These are phyloP conservation scores for Yarrowia bubula DNA, from an alignment of 805 yeast species.

Conservation along the genomic window DNA sequence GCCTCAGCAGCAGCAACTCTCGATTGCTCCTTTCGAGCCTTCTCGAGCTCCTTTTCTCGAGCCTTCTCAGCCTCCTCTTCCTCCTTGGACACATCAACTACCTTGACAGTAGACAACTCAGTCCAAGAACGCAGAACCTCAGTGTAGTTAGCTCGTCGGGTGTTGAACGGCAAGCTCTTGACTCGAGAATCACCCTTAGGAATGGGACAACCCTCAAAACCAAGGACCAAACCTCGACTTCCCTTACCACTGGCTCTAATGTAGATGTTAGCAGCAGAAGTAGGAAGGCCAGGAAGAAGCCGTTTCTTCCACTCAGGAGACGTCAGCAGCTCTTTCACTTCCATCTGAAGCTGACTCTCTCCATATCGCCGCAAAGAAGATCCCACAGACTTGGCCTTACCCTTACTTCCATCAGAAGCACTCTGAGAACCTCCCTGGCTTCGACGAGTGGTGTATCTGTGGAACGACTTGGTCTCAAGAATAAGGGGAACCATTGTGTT, in stretches of 20 bases:
- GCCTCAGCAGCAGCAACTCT: conserved; percentile 20
- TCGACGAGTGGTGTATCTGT: conserved; percentile 91
- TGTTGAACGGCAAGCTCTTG: conserved; percentile 79
- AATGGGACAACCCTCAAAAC: conserved; percentile 57
- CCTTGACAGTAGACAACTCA: conserved; percentile 59
- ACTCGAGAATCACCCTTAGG: conserved; percentile 60
- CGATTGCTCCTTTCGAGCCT: conserved; percentile 15
- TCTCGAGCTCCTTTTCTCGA: conserved; percentile 34
- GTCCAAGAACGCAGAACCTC: conserved; percentile 86
- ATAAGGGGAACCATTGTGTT: conserved; percentile 56
- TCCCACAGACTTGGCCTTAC: conserved; percentile 96
- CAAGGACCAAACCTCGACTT: conserved; percentile 62
- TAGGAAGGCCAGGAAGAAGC: conserved; percentile 2
- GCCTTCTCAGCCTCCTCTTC: conserved; percentile 32
- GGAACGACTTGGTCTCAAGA: conserved; percentile 64
- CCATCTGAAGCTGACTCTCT: conserved; percentile 77
- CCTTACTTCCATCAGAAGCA: conserved; percentile 86
- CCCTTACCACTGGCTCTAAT: conserved; percentile 76
- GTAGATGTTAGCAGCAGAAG: conserved; percentile 46
- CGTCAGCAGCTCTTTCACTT: conserved; percentile 65
- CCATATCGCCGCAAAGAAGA: conserved; percentile 84
- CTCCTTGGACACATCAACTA: conserved; percentile 55
- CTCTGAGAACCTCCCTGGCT: conserved; percentile 98
- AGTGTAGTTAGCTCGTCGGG: conserved; percentile 76
- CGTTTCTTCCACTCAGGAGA: conserved; percentile 59